Conservation (phyloP, 441 rosid species). For the Pelargonium myrrhifolium region DNA sequence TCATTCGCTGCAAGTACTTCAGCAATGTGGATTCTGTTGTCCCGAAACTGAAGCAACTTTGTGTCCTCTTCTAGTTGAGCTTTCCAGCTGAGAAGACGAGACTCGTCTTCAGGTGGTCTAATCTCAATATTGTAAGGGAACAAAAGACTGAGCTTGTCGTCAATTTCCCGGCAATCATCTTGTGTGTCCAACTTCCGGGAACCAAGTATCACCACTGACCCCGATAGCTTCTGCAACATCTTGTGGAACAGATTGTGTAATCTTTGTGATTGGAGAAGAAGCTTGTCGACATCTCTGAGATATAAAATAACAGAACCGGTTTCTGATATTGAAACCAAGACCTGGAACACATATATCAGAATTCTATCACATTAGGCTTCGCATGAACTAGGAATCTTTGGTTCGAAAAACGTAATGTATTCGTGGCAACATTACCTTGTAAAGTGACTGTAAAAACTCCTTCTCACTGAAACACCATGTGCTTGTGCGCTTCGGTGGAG, state of each 20-base stretch:
- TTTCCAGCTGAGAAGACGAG: not conserved
- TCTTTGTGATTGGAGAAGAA: not conserved
- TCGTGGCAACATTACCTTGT: not conserved
- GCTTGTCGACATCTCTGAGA: not conserved
- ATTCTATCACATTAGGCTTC: too few relatives aligned
- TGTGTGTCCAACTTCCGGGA: not conserved
- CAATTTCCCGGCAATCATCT: not conserved
- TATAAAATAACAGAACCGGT: not conserved
- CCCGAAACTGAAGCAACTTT: not conserved
- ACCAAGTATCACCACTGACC: not conserved
- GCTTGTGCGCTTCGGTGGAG: not conserved
- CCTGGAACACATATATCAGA: not conserved
- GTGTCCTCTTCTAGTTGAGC: not conserved
- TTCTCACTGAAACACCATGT: constrained; percentile 2
- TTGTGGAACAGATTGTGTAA: not conserved
- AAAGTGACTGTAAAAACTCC: not conserved
- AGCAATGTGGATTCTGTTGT: not conserved
- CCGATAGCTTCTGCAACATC: not conserved
- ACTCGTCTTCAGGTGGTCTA: not conserved
- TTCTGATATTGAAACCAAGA: not conserved
- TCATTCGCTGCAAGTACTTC: not conserved
- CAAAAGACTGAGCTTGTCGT: not conserved
- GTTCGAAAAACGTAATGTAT: not conserved
- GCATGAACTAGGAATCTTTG: not conserved
- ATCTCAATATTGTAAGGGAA: not conserved